Evolutionary conservation across 129 eudicot species (phyloP).

Genomic region (Pseudognaphalium luteoalbum): DNA sequence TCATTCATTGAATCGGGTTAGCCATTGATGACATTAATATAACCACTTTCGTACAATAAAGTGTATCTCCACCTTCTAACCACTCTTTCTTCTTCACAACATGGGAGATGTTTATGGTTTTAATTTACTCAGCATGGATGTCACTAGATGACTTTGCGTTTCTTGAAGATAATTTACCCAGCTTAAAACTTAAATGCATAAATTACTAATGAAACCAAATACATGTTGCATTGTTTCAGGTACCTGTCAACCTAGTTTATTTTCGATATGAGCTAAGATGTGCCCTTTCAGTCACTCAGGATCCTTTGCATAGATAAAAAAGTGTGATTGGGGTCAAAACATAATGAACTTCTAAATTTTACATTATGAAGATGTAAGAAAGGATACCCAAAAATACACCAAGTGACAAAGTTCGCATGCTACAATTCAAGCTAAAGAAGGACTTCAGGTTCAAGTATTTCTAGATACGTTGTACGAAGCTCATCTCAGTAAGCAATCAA

Average conservation of each 20-base stretch:
- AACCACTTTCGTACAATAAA: no score
- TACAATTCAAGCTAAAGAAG: slow-evolving; percentile 80
- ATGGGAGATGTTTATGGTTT: slow-evolving; percentile 84
- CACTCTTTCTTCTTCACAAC: slow-evolving; percentile 52
- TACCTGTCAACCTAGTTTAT: slow-evolving; percentile 89
- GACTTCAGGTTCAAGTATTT: slow-evolving; percentile 87
- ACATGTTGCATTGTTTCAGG: slow-evolving; percentile 46
- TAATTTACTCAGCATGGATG: slow-evolving; percentile 90
- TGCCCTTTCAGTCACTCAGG: slow-evolving; percentile 75
- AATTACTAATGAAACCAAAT: neutral
- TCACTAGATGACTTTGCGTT: slow-evolving; percentile 88
- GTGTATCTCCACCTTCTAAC: slow-evolving; percentile 16
- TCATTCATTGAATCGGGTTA: no score
- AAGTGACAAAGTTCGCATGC: slow-evolving; percentile 29
- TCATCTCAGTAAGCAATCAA: no score
- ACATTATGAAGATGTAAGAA: slow-evolving; percentile 11
- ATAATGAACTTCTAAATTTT: slow-evolving; percentile 16
- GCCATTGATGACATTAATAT: no score
- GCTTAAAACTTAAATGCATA: neutral
- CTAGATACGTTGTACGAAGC: no score
- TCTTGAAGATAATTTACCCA: slow-evolving; percentile 46
- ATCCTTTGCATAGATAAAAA: slow-evolving; percentile 65
- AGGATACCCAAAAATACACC: slow-evolving; percentile 17
- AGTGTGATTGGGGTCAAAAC: slow-evolving; percentile 59
- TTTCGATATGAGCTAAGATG: slow-evolving; percentile 84